Evolutionary conservation across 441 rosid genomes (phyloP), one percentile per base, ranked within the genome.

Genomic region (Gossypium trilobum): DNA sequence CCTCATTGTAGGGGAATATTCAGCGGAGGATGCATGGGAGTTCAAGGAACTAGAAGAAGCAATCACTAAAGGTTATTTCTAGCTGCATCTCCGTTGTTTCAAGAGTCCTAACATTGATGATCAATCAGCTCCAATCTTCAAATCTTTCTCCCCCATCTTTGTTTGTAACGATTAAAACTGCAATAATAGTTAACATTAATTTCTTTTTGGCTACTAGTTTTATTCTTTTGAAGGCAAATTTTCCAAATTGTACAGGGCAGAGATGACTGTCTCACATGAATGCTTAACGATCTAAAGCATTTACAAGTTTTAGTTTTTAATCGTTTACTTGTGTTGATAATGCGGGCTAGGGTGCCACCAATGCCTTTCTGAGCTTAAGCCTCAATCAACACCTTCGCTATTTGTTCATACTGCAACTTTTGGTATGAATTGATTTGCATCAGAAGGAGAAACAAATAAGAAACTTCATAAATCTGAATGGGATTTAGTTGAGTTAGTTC

Each of bases 21-120:
- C 83, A 20, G 97, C 87, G 19, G 88, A 91, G 51, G 91, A 89
- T 70, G 93, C 96, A 9, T 89, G 99, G 97, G 93, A 92, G 14
- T 92, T 91, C 87, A 81, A 82, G 60, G 97, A 95, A 70, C 83
- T 91, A 70, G 94, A 95, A 82, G 97, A 87, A 72, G 91, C 92
- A 46, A 87, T 89, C 46, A 76, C 90, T 13, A 91, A 85, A 82
- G 82, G 82, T 75, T 90, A 90, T 80, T 86, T 94, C 60, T 91
- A 83, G 77, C 31, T 70, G 48, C 60, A 68, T 54, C 59, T 13
- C 2, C 44, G 39, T 11, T 9, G 72, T 9, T 68, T 52, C 57
- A 52, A 52, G 57, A 52, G 20, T 17, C 19, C 19, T 52, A 52
- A 9, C 60, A 20, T 55, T 55, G 60, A 55, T 55, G 27, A 17